Base-by-base conservation (phyloP, 176 grass and related monocot genomes). In the Aegilops sharonensis region DNA sequence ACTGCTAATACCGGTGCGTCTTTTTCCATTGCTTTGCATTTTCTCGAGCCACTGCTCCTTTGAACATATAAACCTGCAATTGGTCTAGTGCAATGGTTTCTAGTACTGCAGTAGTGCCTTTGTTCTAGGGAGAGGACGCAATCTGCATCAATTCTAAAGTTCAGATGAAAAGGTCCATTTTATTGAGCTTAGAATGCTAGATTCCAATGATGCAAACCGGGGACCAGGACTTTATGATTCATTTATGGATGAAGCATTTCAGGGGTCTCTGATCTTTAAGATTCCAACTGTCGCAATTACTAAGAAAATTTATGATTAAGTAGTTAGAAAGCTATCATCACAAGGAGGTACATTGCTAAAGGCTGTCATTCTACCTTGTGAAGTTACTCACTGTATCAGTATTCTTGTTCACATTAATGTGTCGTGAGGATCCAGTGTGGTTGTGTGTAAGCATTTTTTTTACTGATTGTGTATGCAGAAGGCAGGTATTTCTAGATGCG, bases 1-100 rank as follows among this genome's bases (percentile, higher is more conserved):
- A 95, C 96, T 11, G 70, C 96, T 70, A 95, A 89, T 88, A 94
- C 91, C 69, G 96, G 96, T 98, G 32, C 3, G 78, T 87, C 24
- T 43, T 80, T 18, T 24, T 0, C 20, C 15, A 4, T 69, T 36
- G 20, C 57, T 73, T 50, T 61, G 34, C 54, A 71, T 91, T 64
- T 78, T 45, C 47, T 80, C 39, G 1, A 75, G 68, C 31, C n/a
- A 56, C 29, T 77, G n/a, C 32, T 32, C n/a, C 3, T 9, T 69
- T 84, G 57, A 70, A 79, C 64, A 64, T 54, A 67, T 20, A 54
- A 56, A 34, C 81, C 64, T 71, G 39, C 4, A 27, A 12, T 57
- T 83, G 13, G 0, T 73, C 18, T 72, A 67, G 23, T 10, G 5
- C 6, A 15, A 64, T 60, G 15, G 29, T 39, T 68, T 47, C 11